Evolutionary conservation across 495 filamentous ascomycete species (phyloP), one percentile per base, ranked within the genome.

Genomic region (Talaromyces proteolyticus): DNA sequence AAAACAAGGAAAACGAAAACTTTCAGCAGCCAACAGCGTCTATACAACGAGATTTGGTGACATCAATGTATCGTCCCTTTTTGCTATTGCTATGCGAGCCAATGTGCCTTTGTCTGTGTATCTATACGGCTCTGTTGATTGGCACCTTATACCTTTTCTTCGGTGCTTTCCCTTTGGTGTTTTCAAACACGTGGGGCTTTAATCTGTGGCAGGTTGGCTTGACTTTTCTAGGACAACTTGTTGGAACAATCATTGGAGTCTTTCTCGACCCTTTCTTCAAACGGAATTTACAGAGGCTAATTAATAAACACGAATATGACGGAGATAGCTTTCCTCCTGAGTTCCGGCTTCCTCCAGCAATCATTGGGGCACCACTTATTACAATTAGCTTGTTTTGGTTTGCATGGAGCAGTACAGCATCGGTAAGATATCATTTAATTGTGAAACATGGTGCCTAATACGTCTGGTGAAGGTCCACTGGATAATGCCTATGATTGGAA

Each of bases 71-170:
- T 18, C 75, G 86, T 6, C 87, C 87, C 4, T 86, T 88, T 55
- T 80, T 89, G 62, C 69, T 91, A 1, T 74, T 90, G 14, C 52
- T 83, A 42, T 72, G 83, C 22, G 87, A 90, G 63, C 84, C 83
- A 25, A 91, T 90, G 82, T 77, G 75, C 24, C 60, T 85, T 11
- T 67, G 81, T 42, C 76, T 90, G 12, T 86, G 85, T 59, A 55
- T 86, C 21, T 82, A 87, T 51, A 76, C 80, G 10, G 82, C 86
- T 25, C 66, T 91, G 16, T 66, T 89, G 8, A 70, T 88, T 0
- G 87, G 85, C 4, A 76, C 88, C 23, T 64, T 90, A 0, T 90
- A 91, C 58, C 74, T 91, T 10, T 90, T 90, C 66, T 90, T 91
- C 60, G 85, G 86, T n/a, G 86, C 86, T 0, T 89, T 89, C 56